Evolutionary conservation across 225 moss, liverwort and hornwort species (phyloP).

Genomic region (Polytrichum formosum): DNA sequence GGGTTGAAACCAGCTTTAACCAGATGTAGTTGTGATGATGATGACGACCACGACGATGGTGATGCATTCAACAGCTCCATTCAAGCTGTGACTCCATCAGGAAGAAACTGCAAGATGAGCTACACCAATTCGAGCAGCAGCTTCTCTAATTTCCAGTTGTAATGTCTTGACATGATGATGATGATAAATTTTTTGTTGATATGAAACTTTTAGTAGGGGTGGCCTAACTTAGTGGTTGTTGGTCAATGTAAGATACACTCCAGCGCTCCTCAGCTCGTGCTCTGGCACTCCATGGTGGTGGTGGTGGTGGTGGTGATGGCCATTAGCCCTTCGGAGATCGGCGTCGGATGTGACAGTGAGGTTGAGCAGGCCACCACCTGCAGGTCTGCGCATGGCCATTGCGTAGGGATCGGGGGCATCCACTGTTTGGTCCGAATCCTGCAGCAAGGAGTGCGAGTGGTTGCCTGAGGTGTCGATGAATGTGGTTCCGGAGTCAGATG

Average conservation of each 20-base stretch:
- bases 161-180: too few species aligned
- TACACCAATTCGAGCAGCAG: too few species aligned
- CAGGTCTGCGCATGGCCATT: conserved; percentile 30
- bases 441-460: conserved; percentile 10
- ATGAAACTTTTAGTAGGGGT: too few species aligned
- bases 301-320: conserved; percentile 3
- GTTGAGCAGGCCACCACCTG: conserved; percentile 19
- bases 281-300: conserved; percentile 24
- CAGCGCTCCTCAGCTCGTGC: conserved; percentile 38
- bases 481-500: conserved; percentile 12
- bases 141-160: too few species aligned
- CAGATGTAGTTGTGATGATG: too few species aligned
- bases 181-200: too few species aligned
- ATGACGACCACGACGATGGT: too few species aligned
- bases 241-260: conserved; percentile 53
- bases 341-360: conserved; percentile 32
- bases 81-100: too few species aligned
- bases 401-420: conserved; percentile 22
- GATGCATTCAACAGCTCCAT: too few species aligned
- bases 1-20: too few species aligned
- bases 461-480: conserved; percentile 22
- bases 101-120: too few species aligned
- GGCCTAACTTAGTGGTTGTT: conserved; percentile 29
- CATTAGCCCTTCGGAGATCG: conserved; percentile 27
- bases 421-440: conserved; percentile 27